Evolutionary conservation across 2,329 filamentous ascomycete genomes (phyloP).

Genomic region (Hypoxylon sp.): DNA sequence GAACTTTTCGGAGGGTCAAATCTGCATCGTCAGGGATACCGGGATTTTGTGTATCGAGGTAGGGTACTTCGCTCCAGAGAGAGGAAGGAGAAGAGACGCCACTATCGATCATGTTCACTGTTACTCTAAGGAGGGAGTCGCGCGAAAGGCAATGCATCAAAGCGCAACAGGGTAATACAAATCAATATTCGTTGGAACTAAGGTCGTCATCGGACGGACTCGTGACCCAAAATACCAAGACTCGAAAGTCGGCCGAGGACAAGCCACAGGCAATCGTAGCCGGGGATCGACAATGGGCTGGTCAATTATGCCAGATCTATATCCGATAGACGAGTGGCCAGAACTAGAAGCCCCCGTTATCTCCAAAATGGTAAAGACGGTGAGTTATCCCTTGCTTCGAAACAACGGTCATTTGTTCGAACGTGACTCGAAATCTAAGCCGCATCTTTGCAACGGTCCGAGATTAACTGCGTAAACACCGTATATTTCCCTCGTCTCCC

Average conservation of each 20-base stretch:
- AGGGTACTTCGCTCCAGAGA: conserved; percentile 13
- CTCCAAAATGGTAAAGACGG: conserved; percentile 1
- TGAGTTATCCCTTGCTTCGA: conserved; percentile 6
- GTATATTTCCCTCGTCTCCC: neutral
- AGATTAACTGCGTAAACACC: neutral
- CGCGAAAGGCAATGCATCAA: conserved; percentile 37
- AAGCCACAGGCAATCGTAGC: neutral
- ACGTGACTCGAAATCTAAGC: conserved; percentile 8
- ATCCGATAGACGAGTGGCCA: conserved; percentile 1
- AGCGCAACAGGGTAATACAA: conserved; percentile 40
- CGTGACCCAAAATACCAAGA: neutral
- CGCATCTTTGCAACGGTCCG: neutral
- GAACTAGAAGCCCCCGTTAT: neutral
- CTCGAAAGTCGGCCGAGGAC: neutral
- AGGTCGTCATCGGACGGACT: neutral
- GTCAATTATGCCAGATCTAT: neutral
- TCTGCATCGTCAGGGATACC: conserved; percentile 43
- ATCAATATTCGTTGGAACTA: conserved; percentile 30
- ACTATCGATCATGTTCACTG: conserved; percentile 24
- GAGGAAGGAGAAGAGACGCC: conserved; percentile 10
- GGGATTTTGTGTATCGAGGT: conserved; percentile 24
- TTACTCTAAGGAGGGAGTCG: conserved; percentile 33
- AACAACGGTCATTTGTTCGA: neutral
- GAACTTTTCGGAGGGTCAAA: conserved; percentile 33
- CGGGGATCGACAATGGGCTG: neutral